Evolutionary conservation across 805 yeast species (phyloP), one percentile per base, ranked within the genome.

Genomic region (Osmozyma mogii): DNA sequence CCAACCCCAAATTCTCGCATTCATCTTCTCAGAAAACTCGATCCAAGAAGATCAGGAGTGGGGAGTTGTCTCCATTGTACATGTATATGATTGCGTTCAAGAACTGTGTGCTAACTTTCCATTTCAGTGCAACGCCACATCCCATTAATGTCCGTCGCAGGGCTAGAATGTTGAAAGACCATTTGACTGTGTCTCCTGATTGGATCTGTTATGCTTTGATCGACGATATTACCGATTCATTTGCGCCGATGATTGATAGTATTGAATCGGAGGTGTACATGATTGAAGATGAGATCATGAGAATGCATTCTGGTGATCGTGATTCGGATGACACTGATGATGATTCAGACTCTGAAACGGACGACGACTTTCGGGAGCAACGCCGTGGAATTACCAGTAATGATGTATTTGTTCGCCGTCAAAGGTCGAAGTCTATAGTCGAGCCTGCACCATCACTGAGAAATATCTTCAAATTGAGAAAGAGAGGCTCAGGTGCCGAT

Each of bases 131-230:
- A 9, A 85, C 96, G 0, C 95, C 96, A 3, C 98, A 92, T 54
- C 94, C 97, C 0, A 83, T 87, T 28, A 92, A 92, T 49, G 98
- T 92, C 18, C 73, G 98, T 43, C 71, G 97, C 52, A 74, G 98
- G 52, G 94, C 95, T 0, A 68, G 98, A 34, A 60, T 92, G 39
- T 65, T 89, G 38, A 69, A 79, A 37, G 98, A 92, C 52, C 89
- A 88, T 49, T 62, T 92, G 37, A 84, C 84, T 2, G 95, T 92
- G 4, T 75, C 89, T 3, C 76, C 96, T 0, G 97, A 92, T 54
- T 92, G 98, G 98, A 80, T 92, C 26, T 89, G 96, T 1, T 92
- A 92, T 57, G 97, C 97, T 0, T 60, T 92, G 39, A 84, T 92
- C 44, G 98, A 92, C 61, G 97, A 92, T 52, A 84, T 92, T 40